Evolutionary conservation across 2,329 filamentous ascomycete genomes (phyloP).

Genomic region (Cladosporium sp.): DNA sequence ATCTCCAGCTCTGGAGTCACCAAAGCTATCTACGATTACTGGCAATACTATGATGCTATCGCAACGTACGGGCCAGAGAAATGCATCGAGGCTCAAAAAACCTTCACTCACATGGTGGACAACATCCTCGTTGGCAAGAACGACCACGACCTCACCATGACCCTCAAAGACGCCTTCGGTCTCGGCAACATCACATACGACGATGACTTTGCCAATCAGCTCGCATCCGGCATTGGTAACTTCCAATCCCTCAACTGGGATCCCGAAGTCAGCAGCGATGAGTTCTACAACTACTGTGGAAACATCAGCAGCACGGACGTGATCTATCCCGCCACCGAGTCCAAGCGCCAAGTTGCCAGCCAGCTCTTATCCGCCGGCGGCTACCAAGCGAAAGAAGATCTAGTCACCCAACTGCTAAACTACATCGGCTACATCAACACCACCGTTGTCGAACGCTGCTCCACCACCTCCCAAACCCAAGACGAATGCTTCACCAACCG

Average conservation of each 20-base stretch:
- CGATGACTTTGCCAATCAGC: conserved; percentile 50
- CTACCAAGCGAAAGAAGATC: conserved; percentile 38
- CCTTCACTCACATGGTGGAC: conserved; percentile 56
- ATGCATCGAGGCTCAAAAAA: conserved; percentile 63
- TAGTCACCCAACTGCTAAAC: conserved; percentile 54
- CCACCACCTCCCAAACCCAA: conserved; percentile 35
- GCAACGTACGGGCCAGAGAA: conserved; percentile 53
- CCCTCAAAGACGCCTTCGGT: conserved; percentile 53
- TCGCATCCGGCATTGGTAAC: conserved; percentile 41
- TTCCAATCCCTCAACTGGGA: conserved; percentile 61
- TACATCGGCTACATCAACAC: conserved; percentile 52
- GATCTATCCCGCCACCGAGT: conserved; percentile 40
- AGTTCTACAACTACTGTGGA: conserved; percentile 52
- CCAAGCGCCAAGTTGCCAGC: conserved; percentile 37
- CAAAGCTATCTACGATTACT: conserved; percentile 69
- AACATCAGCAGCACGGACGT: conserved; percentile 49
- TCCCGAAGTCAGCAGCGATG: conserved; percentile 45
- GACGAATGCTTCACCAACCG: conserved; percentile 51
- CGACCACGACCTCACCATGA: conserved; percentile 35
- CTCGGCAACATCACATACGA: conserved; percentile 46
- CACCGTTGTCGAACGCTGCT: conserved; percentile 40
- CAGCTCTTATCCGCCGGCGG: conserved; percentile 47
- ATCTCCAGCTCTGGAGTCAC: conserved; percentile 81
- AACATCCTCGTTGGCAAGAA: conserved; percentile 51
- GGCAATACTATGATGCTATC: conserved; percentile 59